Base-by-base conservation (phyloP, 306 rosid species). In the Vigna nakashimae region DNA sequence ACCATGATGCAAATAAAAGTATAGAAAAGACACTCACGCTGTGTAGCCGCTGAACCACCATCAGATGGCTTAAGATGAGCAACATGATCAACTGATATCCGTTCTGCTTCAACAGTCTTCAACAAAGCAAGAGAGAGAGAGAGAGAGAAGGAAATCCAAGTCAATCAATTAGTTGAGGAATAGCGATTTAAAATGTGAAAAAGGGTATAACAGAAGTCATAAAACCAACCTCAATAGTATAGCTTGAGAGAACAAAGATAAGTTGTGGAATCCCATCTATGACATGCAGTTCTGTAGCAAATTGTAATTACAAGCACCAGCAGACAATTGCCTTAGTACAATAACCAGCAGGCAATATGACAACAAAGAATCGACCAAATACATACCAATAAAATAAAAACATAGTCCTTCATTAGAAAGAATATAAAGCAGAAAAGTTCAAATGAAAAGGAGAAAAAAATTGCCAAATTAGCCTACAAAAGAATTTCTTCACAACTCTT, bases 31-130 rank as follows among this genome's bases (percentile, higher is more conserved):
- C 75, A 77, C 90, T 85, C 77, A 92, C 98, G 72, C 79, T 95
- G 98, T 0, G 98, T 92, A 53, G 98, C 98, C 9, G 99, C 99
- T 26, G 99, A 92, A 84, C 97, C 98, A 51, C 99, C 99, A 80
- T 91, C 99, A 73, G 99, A 92, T 74, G 99, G 98, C 88, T 91
- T 92, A 78, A 92, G 95, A 88, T 91, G 98, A 72, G 99, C 99
- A 78, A 95, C 98, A 84, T 92, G 97, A 85, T 92, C 98, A 79
- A 95, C 99, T 30, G 99, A 95, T 69, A 95, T 95, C 59, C 99
- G 88, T 78, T 95, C 99, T 40, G 99, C 99, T 87, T 91, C 99
- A 68, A 92, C 98, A n/a, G 99, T 92, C 99, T 95, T 79, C 74
- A 73, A 36, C 65, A 48, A 38, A 66, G 60, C 34, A 52, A 76